Conservation (phyloP, 257 asterid species). For the Ophiorrhiza pumila region DNA sequence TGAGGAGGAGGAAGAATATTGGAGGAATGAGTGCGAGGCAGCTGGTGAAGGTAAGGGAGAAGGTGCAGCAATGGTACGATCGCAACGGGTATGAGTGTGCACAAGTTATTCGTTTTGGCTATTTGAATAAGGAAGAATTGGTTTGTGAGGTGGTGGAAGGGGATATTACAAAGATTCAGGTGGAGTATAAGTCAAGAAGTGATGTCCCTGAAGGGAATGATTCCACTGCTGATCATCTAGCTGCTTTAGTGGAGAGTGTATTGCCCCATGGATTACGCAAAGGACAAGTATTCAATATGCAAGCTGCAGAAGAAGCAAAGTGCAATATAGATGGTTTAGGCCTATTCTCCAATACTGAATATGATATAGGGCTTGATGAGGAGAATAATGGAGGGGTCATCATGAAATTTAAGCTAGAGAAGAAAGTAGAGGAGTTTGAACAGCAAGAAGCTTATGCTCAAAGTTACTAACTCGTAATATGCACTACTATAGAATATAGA, state of each 20-base stretch:
- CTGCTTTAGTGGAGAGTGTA: slow-evolving; percentile 67
- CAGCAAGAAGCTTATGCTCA: not conserved
- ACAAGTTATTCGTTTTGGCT: slow-evolving; percentile 89
- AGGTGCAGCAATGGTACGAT: slow-evolving; percentile 89
- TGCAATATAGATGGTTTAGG: slow-evolving; percentile 76
- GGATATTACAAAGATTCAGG: slow-evolving; percentile 81
- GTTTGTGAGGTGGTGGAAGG: slow-evolving; percentile 99
- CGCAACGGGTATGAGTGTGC: slow-evolving; percentile 90
- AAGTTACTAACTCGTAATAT: no score
- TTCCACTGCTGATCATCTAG: slow-evolving; percentile 19
- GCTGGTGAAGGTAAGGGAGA: slow-evolving; percentile 85
- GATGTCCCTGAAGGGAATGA: slow-evolving; percentile 74
- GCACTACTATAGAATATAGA: no score
- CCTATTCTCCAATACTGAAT: slow-evolving; percentile 86
- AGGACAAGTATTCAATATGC: slow-evolving; percentile 83
- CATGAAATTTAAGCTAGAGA: slow-evolving; percentile 83
- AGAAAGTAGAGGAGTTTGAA: slow-evolving; percentile 61
- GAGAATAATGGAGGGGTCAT: slow-evolving; percentile 87
- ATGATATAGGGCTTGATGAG: slow-evolving; percentile 91
- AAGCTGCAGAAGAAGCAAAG: slow-evolving; percentile 87
- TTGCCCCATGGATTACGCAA: slow-evolving; percentile 76
- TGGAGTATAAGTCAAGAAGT: slow-evolving; percentile 78
- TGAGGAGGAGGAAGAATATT: slow-evolving; percentile 35
- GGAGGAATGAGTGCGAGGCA: slow-evolving; percentile 79
- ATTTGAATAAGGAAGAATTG: slow-evolving; percentile 78